phyloP scores from a whole-genome alignment of 225 moss, liverwort and hornwort species.

The Pseudoscleropodium purum region DNA sequence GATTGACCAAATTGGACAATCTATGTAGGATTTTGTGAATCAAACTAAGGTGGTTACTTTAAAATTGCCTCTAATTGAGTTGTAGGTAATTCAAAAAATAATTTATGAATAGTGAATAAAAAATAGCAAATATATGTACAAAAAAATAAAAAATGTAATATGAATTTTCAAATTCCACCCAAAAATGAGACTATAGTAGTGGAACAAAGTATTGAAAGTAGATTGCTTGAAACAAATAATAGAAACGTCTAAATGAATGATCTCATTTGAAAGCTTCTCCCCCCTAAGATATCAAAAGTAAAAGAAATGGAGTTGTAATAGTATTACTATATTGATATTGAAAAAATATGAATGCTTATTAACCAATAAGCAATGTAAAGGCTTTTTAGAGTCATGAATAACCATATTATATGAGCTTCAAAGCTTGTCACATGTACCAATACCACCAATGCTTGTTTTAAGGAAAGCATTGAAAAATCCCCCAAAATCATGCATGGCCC shows the following conservation, averaged over 20 bases:
- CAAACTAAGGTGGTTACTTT: rapidly evolving
- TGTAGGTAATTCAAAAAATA: background rate
- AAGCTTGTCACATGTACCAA: background rate
- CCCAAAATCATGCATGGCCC: too few relatives aligned
- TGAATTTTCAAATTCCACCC: rapidly evolving
- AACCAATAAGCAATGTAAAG: background rate
- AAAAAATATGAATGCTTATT: background rate
- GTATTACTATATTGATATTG: background rate
- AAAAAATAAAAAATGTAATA: background rate
- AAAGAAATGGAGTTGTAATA: background rate
- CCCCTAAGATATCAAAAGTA: background rate
- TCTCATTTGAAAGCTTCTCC: background rate
- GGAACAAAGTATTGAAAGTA: background rate
- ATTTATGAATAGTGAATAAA: background rate
- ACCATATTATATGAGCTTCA: background rate
- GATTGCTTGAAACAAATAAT: background rate
- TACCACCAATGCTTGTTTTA: background rate
- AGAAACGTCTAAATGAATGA: background rate
- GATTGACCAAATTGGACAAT: background rate
- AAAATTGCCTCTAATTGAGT: background rate
- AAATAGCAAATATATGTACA: background rate
- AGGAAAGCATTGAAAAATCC: background rate
- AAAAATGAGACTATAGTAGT: background rate
- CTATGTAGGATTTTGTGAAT: background rate
- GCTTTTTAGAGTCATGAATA: background rate